Evolutionary conservation across 2,329 filamentous ascomycete species (phyloP).

Genomic region (Pseudogymnoascus sp.): DNA sequence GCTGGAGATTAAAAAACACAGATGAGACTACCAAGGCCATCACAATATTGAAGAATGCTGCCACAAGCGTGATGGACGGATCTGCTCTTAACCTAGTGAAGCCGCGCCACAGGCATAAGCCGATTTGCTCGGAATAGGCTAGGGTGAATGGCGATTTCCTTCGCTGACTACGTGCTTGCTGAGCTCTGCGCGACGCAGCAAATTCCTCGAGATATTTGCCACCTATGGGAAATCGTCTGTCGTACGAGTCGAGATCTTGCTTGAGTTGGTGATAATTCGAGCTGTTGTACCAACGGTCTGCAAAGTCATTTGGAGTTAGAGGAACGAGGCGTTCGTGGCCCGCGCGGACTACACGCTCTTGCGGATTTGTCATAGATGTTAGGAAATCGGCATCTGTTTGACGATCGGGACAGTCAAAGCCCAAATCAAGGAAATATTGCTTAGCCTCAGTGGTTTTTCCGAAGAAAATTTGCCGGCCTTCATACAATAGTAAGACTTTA

Average conservation of each 20-base stretch:
- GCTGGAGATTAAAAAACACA: conserved; percentile 55
- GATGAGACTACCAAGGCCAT: conserved; percentile 57
- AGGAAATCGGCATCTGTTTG: conserved; percentile 65
- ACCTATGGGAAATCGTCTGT: conserved; percentile 49
- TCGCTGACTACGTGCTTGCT: conserved; percentile 37
- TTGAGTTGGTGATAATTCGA: conserved; percentile 40
- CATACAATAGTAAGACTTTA: conserved; percentile 66
- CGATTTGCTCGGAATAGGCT: conserved; percentile 38
- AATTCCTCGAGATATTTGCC: conserved; percentile 48
- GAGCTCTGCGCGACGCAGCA: conserved; percentile 34
- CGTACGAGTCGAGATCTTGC: conserved; percentile 43
- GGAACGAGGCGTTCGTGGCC: conserved; percentile 57
- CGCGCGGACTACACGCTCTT: conserved; percentile 45
- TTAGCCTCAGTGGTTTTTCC: conserved; percentile 54
- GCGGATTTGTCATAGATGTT: conserved; percentile 59
- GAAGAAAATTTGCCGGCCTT: conserved; percentile 71
- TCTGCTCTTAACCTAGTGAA: conserved; percentile 70
- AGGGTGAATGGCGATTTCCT: conserved; percentile 69
- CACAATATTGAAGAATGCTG: conserved; percentile 23
- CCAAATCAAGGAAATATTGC: conserved; percentile 59
- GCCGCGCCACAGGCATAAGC: conserved; percentile 41
- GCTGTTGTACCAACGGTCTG: conserved; percentile 33
- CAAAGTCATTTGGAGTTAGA: conserved; percentile 64
- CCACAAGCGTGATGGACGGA: conserved; percentile 13
- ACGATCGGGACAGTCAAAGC: conserved; percentile 58